Evolutionary conservation across 345 rosid genomes (phyloP).

Genomic region (Eucalyptus marginata): DNA sequence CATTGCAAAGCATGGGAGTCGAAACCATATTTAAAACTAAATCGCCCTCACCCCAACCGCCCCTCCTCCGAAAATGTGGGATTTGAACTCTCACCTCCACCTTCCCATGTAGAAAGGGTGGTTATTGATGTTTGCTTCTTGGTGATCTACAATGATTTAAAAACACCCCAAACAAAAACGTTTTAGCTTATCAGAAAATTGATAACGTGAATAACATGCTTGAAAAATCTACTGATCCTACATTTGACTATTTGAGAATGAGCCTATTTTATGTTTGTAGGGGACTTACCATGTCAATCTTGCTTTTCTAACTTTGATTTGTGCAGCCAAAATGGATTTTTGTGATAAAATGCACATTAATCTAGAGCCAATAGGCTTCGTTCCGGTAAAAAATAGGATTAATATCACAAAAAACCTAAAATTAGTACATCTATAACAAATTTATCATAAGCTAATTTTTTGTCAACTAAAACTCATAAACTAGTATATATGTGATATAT

Average conservation of each 20-base stretch:
- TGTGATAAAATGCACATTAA: not conserved
- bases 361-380: not conserved
- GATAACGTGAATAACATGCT: not conserved
- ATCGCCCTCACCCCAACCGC: accelerated
- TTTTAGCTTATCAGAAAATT: not conserved
- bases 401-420: too few relatives aligned
- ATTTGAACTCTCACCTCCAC: too few relatives aligned
- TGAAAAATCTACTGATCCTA: not conserved
- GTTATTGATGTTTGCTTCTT: not conserved
- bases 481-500: too few relatives aligned
- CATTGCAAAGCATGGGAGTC: too few relatives aligned
- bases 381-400: not conserved
- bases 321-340: not conserved
- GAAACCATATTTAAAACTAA: too few relatives aligned
- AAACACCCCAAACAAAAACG: not conserved
- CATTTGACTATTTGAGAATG: not conserved
- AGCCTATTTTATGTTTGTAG: not conserved
- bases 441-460: too few relatives aligned
- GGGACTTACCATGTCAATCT: not conserved
- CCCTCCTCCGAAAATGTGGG: too few relatives aligned
- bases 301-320: not conserved
- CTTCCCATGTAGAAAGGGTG: too few relatives aligned
- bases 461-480: too few relatives aligned
- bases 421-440: too few relatives aligned
- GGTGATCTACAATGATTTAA: not conserved